Evolutionary conservation across 768 basidiomycete species (phyloP), one percentile per base, ranked within the genome.

Genomic region (Clathrus columnatus): DNA sequence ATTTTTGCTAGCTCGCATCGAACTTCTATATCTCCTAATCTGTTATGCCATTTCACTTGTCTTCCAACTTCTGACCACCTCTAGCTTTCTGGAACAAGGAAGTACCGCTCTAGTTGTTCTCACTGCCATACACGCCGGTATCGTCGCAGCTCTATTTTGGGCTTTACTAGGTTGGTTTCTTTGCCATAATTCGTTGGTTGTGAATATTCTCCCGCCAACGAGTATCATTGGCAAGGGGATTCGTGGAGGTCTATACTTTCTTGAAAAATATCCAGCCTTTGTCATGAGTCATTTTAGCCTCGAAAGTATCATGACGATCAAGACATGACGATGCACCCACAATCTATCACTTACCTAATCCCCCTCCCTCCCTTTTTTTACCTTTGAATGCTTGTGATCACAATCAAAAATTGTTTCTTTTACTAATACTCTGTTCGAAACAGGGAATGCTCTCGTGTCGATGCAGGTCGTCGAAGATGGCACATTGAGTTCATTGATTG

Each of bases 391-490:
- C n/a, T n/a, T n/a, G n/a, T n/a, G n/a, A n/a, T n/a, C n/a, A n/a
- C n/a, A n/a, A n/a, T n/a, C n/a, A n/a, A n/a, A n/a, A n/a, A n/a
- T n/a, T n/a, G n/a, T n/a, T 20, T 23, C 18, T 11, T 23, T 47
- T 23, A n/a, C 29, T 51, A 20, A 51, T 29, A 29, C 50, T 24
- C n/a, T 44, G 36, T 23, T 5, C 49, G 14, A 3, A 36, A 36
- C 69, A 30, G 88, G 77, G 28, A 91, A 88, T 68, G 87, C 77
- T 7, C 69, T 91, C 57, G 78, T 92, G 20, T 82, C 85, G 30
- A 88, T 85, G n/a, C 95, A 98, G 69, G 66, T 93, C 48, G 87
- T 97, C 53, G 95, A 97, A 67, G 95, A 90, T 63, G 95, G 92
- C 5, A 89, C 89, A 0, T 71, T 83, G 29, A 79, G 79, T 61